A percentile compares a stretch with the other conserved stretches of the same genome.
These are phyloP conservation scores for Corymbia citriodora DNA, from an alignment of 441 rosid genomes.

Conservation along the genomic window DNA sequence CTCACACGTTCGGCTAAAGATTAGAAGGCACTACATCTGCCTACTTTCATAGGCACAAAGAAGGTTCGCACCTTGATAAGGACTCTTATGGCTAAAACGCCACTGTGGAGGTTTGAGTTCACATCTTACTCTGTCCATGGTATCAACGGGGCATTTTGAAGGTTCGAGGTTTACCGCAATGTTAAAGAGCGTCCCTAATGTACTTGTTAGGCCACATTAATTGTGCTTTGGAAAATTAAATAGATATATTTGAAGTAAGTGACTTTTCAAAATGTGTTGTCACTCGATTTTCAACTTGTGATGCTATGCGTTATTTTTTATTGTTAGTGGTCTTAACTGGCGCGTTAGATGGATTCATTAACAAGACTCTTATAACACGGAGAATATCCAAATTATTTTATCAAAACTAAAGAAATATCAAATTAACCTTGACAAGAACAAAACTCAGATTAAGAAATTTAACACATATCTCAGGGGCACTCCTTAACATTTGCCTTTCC, in stretches of 20 bases:
- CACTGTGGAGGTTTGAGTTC: no score
- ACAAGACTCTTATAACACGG: neutral
- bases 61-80: neutral
- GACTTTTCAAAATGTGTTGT: neutral
- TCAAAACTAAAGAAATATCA: neutral
- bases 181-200: neutral
- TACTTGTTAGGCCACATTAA: neutral
- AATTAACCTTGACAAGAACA: neutral
- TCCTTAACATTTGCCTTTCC: neutral
- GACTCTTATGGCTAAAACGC: neutral
- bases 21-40: neutral
- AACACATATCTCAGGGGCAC: neutral
- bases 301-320: neutral
- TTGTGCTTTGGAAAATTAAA: neutral
- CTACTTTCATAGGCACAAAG: neutral
- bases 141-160: neutral
- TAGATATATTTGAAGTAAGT: neutral
- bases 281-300: neutral
- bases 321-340: neutral
- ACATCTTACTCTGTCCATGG: neutral
- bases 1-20: neutral
- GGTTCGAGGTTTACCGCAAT: neutral
- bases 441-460: neutral
- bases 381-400: neutral
- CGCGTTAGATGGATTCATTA: neutral